Evolutionary conservation across 2,329 filamentous ascomycete genomes (phyloP).

Genomic region (Trichoderma sp.): DNA sequence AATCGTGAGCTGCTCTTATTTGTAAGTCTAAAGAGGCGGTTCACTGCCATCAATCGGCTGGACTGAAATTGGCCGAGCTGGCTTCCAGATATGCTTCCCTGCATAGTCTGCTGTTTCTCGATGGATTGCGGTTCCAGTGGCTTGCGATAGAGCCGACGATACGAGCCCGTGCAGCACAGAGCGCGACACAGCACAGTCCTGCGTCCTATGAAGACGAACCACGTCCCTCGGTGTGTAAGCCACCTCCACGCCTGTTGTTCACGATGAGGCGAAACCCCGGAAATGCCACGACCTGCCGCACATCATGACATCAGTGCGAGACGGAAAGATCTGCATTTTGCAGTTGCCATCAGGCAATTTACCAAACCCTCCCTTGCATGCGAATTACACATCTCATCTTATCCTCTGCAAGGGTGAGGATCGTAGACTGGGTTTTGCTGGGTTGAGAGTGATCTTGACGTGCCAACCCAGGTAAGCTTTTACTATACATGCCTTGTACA

Average conservation of each 20-base stretch:
- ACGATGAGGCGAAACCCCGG: not conserved
- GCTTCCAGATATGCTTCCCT: conserved; percentile 11
- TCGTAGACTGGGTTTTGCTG: not conserved
- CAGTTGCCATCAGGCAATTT: not conserved
- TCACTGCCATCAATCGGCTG: not conserved
- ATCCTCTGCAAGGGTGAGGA: not conserved
- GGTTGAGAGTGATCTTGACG: not conserved
- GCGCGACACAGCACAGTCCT: not conserved
- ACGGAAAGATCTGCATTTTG: not conserved
- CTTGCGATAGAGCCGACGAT: not conserved
- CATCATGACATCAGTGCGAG: conserved; percentile 9
- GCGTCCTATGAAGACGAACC: conserved; percentile 19
- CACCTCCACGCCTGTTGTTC: not conserved
- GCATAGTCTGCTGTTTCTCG: conserved; percentile 9
- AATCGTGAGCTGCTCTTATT: not conserved
- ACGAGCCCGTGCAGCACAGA: not conserved
- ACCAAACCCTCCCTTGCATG: not conserved
- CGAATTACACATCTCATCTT: not conserved
- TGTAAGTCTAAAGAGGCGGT: not conserved
- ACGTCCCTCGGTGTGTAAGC: conserved; percentile 1
- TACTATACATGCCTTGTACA: not conserved
- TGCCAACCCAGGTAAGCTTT: not conserved
- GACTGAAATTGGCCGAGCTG: not conserved
- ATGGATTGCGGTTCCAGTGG: not conserved
- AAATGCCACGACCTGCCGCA: not conserved